Base-by-base conservation (phyloP, 2,329 filamentous ascomycete species). In the Pyricularia sp. region DNA sequence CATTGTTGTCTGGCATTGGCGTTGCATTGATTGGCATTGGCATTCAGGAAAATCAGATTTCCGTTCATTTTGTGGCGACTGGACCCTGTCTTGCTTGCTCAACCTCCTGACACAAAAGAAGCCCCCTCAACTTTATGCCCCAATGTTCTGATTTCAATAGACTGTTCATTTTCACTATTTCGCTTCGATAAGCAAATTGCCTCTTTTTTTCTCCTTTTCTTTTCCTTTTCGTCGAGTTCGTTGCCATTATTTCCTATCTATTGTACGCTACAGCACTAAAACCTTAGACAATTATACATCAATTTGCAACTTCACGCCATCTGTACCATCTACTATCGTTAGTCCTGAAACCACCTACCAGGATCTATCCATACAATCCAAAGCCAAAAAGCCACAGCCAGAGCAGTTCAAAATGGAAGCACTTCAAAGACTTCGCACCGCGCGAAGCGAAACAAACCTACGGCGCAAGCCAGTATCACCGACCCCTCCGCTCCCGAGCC, bases 401-500 rank as follows among this genome's bases (percentile, higher is more conserved):
- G 26, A 20, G n/a, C 25, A 17, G 26, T 28, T 11, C 6, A 12
- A 14, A 7, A 68, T 68, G 67, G 33, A 50, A 28, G 33, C 12
- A 59, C 26, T 50, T 36, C 31, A 63, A 9, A 61, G 17, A 61
- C 67, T 68, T 36, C 67, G 67, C 14, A 10, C 67, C 31, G 63
- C 30, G n/a, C 67, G 67, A 31, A 68, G 67, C 67, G 67, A 68
- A 50, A 26, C 26, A 23, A 68, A 28, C 23, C 20, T 68, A 12
- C 67, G 67, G 11, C 58, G 67, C 26, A 68, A 55, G 20, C 67
- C 58, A 9, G 59, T 61, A n/a, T 25, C 67, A 17, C 28, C 55
- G n/a, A 20, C 23, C 0, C 50, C 33, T 17, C 28, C 59, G n/a
- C 67, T 61, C 14, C 67, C 11, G 67, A 36, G 23, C 59, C 58